Evolutionary conservation across 805 yeast genomes (phyloP).

Genomic region (Sungouiella blattae): DNA sequence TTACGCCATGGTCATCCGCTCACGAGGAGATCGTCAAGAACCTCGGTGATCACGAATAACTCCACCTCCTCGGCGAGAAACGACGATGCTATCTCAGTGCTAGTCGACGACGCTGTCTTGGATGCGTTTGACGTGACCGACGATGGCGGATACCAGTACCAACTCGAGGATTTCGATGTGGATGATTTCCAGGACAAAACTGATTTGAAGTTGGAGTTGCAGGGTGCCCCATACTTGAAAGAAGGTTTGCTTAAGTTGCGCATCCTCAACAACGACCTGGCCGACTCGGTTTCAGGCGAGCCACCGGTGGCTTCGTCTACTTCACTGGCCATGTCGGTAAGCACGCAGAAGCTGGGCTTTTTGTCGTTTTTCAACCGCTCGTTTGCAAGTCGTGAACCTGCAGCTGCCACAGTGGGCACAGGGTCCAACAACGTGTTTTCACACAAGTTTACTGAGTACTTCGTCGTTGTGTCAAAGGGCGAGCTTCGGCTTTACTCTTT

Average conservation of each 20-base stretch:
- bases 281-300: conserved; percentile 18
- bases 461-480: conserved; percentile 68
- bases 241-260: conserved; percentile 60
- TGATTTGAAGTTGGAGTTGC: conserved; percentile 59
- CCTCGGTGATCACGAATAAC: conserved; percentile 31
- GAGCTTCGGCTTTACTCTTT: conserved; percentile 58
- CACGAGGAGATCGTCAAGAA: conserved; percentile 31
- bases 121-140: conserved; percentile 11
- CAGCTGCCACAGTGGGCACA: conserved; percentile 9
- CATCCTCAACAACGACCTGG: conserved; percentile 35
- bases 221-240: conserved; percentile 76
- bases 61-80: conserved; percentile 16
- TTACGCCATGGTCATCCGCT: conserved; percentile 15
- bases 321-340: conserved; percentile 10
- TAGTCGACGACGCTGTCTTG: conserved; percentile 33
- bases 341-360: conserved; percentile 6
- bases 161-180: conserved; percentile 36
- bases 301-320: conserved; percentile 6
- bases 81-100: conserved; percentile 31
- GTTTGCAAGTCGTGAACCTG: conserved; percentile 1
- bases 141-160: conserved; percentile 15
- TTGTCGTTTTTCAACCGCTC: conserved; percentile 18
- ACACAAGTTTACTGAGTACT: conserved; percentile 41
- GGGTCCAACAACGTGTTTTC: conserved; percentile 14
- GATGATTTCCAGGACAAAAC: conserved; percentile 44